phyloP scores from a whole-genome alignment of 1,284 basidiomycete species.

The Pseudozyma hubeiensis region DNA sequence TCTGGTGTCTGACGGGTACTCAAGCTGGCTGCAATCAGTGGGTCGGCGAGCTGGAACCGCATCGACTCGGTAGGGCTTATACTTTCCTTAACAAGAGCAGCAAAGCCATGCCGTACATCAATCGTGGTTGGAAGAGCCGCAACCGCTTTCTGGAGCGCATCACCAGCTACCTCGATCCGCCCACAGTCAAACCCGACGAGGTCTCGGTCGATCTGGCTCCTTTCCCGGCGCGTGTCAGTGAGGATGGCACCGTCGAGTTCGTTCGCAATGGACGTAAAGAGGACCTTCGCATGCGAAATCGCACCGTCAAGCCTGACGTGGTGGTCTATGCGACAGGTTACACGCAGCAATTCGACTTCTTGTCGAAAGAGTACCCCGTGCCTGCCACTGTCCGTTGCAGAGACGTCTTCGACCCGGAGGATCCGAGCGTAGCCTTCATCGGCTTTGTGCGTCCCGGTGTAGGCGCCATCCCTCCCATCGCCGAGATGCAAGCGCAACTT shows the following conservation, averaged over 20 bases:
- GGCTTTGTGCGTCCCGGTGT: slow-evolving; percentile 76
- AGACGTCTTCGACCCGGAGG: slow-evolving; percentile 72
- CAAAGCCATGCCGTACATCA: slow-evolving; percentile 61
- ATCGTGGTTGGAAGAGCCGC: slow-evolving; percentile 73
- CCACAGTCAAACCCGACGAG: slow-evolving; percentile 72
- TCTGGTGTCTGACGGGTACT: slow-evolving; percentile 76
- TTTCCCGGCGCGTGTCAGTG: slow-evolving; percentile 73
- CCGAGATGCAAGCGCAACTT: slow-evolving; percentile 77
- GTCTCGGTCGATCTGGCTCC: slow-evolving; percentile 76
- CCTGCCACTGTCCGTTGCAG: slow-evolving; percentile 74
- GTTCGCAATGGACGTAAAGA: slow-evolving; percentile 70
- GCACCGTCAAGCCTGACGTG: slow-evolving; percentile 72
- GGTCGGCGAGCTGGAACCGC: slow-evolving; percentile 75
- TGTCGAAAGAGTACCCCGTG: slow-evolving; percentile 72
- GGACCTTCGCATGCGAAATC: slow-evolving; percentile 71
- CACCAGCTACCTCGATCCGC: slow-evolving; percentile 69
- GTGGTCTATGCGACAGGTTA: slow-evolving; percentile 71
- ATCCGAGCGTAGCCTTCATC: slow-evolving; percentile 74
- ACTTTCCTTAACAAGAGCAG: slow-evolving; percentile 71
- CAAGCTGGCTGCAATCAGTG: slow-evolving; percentile 78
- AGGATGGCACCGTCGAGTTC: slow-evolving; percentile 73
- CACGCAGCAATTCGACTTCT: slow-evolving; percentile 73
- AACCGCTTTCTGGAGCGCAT: slow-evolving; percentile 66
- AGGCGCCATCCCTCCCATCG: slow-evolving; percentile 77
- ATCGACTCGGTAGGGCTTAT: slow-evolving; percentile 74